These are phyloP conservation scores for Volvariella volvacea DNA, from an alignment of 1,284 basidiomycete species.

Conservation along the genomic window DNA sequence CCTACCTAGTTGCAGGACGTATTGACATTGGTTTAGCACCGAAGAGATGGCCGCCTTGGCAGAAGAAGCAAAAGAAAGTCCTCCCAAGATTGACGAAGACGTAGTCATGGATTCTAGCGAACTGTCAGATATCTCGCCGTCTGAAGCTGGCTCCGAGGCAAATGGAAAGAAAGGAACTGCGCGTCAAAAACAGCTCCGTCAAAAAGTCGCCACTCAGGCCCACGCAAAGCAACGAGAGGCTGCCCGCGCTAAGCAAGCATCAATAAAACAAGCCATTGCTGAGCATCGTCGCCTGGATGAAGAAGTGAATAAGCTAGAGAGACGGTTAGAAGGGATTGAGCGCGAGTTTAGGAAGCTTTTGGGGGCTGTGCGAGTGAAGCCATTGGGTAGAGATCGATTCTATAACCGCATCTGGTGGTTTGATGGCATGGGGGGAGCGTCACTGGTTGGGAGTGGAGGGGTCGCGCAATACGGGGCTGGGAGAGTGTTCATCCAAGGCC, in stretches of 20 bases:
- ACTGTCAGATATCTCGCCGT: constrained; percentile 56
- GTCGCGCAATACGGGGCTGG: constrained; percentile 83
- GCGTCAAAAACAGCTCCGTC: constrained; percentile 45
- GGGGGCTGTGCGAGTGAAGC: constrained; percentile 79
- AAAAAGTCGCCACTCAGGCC: constrained; percentile 50
- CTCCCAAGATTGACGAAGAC: constrained; percentile 46
- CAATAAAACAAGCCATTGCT: constrained; percentile 61
- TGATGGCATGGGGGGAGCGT: constrained; percentile 87
- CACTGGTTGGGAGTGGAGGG: constrained; percentile 67
- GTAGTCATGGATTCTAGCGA: constrained; percentile 58
- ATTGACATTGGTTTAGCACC: constrained; percentile 32
- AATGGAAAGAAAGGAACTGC: constrained; percentile 40
- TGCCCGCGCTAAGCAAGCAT: constrained; percentile 66
- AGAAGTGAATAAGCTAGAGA: constrained; percentile 75
- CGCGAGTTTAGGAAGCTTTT: constrained; percentile 87
- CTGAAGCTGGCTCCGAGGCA: constrained; percentile 44
- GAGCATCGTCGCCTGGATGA: constrained; percentile 83
- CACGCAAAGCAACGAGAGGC: constrained; percentile 73
- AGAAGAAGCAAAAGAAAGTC: constrained; percentile 49
- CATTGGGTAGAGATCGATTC: constrained; percentile 89
- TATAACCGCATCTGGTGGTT: constrained; percentile 98
- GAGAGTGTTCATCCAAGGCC: constrained; percentile 86
- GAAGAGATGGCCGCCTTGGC: constrained; percentile 70
- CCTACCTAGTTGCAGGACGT: constrained; percentile 2
- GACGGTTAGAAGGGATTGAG: constrained; percentile 81